These are phyloP conservation scores for Periconia sp. DNA, from an alignment of 2,329 filamentous ascomycete genomes.

Conservation along the genomic window DNA sequence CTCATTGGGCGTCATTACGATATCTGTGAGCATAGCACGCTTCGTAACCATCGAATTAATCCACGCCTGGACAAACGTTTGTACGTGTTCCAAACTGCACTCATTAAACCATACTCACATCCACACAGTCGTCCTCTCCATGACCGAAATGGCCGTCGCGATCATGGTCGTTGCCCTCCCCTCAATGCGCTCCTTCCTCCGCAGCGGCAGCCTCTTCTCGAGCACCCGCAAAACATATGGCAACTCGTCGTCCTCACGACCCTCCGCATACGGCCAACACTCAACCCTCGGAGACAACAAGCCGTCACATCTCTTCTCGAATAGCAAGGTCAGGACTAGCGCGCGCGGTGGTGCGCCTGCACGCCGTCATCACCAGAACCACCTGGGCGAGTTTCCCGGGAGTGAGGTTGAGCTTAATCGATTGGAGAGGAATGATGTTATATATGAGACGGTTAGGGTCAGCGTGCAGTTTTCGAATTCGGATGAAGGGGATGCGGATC, in stretches of 20 bases:
- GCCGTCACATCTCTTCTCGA: neutral
- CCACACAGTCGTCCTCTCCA: constrained; percentile 21
- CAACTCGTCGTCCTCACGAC: constrained; percentile 9
- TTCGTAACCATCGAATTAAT: constrained; percentile 24
- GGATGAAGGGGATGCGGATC: constrained; percentile 6
- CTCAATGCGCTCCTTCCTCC: constrained; percentile 24
- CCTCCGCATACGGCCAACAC: constrained; percentile 9
- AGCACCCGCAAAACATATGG: constrained; percentile 15
- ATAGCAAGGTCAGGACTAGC: constrained; percentile 10
- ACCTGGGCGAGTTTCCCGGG: constrained; percentile 19
- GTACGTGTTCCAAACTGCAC: constrained; percentile 12
- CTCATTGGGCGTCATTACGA: constrained; percentile 22
- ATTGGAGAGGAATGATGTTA: constrained; percentile 20
- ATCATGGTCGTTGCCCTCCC: constrained; percentile 30
- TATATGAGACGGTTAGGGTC: constrained; percentile 21
- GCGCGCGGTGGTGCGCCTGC: neutral
- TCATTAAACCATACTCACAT: constrained; percentile 1
- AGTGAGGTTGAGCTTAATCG: constrained; percentile 25
- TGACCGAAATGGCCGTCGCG: constrained; percentile 29
- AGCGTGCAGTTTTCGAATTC: constrained; percentile 22
- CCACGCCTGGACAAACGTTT: constrained; percentile 26
- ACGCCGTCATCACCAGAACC: neutral
- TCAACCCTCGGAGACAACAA: constrained; percentile 5
- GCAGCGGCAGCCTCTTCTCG: constrained; percentile 21
- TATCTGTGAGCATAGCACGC: constrained; percentile 22